Conservation (phyloP, 805 yeast species). For the Lipomyces yamadae region DNA sequence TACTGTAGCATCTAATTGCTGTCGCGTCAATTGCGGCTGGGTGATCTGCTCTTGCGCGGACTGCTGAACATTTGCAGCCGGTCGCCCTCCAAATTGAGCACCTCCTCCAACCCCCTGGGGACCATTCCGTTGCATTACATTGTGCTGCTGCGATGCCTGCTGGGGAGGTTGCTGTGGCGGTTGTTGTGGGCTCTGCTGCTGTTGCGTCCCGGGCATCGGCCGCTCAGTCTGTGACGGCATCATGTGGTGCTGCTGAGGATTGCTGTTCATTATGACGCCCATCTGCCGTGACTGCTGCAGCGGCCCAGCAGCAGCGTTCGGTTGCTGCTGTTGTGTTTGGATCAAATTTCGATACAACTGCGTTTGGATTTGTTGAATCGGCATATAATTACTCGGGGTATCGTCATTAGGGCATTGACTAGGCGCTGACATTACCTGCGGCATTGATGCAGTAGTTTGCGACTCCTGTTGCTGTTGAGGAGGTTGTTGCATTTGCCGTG, state of each 20-base stretch:
- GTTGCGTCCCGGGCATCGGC: conserved; percentile 25
- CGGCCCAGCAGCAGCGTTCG: conserved; percentile 9
- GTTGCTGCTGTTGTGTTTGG: conserved; percentile 26
- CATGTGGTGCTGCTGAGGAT: conserved; percentile 37
- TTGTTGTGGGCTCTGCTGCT: conserved; percentile 25
- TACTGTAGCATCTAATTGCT: conserved; percentile 32
- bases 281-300: conserved; percentile 23
- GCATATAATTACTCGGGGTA: conserved; percentile 5
- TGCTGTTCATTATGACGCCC: conserved; percentile 29
- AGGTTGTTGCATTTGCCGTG: conserved; percentile 19
- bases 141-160: conserved; percentile 27
- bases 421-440: not conserved
- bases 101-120: conserved; percentile 6
- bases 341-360: conserved; percentile 9
- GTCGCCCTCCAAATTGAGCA: conserved; percentile 39
- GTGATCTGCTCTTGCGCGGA: conserved; percentile 8
- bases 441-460: conserved; percentile 7
- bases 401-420: not conserved
- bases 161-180: conserved; percentile 18
- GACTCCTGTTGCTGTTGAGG: conserved; percentile 8
- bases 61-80: conserved; percentile 22
- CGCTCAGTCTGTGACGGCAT: conserved; percentile 20
- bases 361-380: conserved; percentile 14
- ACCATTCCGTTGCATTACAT: conserved; percentile 16
- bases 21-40: conserved; percentile 26